phyloP scores from a whole-genome alignment of 805 yeast genomes.

The Brettanomyces sp. region DNA sequence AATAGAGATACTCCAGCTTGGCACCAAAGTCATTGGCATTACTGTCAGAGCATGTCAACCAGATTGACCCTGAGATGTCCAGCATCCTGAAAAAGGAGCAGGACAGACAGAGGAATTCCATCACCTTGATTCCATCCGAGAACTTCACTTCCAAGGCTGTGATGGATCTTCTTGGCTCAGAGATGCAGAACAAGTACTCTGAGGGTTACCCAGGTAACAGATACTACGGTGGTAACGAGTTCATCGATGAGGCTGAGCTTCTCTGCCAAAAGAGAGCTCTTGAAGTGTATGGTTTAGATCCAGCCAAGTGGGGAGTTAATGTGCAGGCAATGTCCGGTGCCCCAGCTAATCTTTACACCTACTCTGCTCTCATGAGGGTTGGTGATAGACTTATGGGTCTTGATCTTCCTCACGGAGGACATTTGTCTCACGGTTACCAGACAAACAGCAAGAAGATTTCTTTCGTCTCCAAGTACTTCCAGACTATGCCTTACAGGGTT shows the following conservation, averaged over 20 bases:
- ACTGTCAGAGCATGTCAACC: constrained; percentile 54
- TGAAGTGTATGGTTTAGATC: constrained; percentile 65
- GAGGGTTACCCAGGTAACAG: constrained; percentile 98
- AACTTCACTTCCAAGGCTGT: constrained; percentile 94
- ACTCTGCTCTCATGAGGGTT: constrained; percentile 79
- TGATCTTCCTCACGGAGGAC: constrained; percentile 98
- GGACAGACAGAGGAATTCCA: constrained; percentile 81
- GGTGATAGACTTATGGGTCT: constrained; percentile 96
- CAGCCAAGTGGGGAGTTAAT: constrained; percentile 92
- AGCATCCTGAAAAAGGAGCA: constrained; percentile 69
- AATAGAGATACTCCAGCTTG: constrained; percentile 9
- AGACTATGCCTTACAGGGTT: constrained; percentile 95
- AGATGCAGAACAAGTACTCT: constrained; percentile 95
- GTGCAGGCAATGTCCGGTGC: constrained; percentile 95
- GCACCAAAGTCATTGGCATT: constrained; percentile 40
- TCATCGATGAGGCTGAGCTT: constrained; percentile 83
- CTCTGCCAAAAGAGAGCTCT: constrained; percentile 89
- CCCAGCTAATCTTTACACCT: constrained; percentile 91
- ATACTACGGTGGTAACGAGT: constrained; percentile 96
- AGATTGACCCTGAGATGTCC: constrained; percentile 79
- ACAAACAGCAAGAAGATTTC: constrained; percentile 84
- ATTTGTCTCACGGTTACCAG: constrained; percentile 94
- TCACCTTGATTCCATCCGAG: constrained; percentile 90
- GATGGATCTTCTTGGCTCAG: constrained; percentile 89
- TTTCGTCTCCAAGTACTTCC: constrained; percentile 86